These are phyloP conservation scores for Wallacemonas rigidus DNA, from an alignment of 208 protist genomes.

Conservation along the genomic window DNA sequence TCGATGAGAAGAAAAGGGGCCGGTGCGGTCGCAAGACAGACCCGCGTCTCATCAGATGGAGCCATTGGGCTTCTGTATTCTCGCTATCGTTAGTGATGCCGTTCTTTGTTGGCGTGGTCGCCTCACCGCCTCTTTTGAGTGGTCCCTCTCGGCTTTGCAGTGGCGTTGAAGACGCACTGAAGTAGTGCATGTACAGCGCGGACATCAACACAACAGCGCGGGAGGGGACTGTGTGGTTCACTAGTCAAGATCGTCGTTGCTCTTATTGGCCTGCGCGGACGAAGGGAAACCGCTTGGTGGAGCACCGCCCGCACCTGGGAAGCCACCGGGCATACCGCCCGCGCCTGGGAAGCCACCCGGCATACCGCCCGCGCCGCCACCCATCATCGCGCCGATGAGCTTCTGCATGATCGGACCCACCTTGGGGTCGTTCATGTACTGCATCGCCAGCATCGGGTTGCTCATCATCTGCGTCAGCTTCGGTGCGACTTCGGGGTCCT, in stretches of 20 bases:
- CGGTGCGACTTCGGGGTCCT: slow-evolving; percentile 72
- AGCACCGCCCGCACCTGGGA: slow-evolving; percentile 20
- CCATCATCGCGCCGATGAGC: slow-evolving; percentile 77
- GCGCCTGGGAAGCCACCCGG: slow-evolving; percentile 34
- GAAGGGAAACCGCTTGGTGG: slow-evolving; percentile 26
- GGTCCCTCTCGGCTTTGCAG: too few species aligned
- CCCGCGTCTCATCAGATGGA: too few species aligned
- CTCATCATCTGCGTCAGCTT: slow-evolving; percentile 60
- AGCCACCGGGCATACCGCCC: slow-evolving; percentile 22
- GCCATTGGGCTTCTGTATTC: too few species aligned
- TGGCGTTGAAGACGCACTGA: too few species aligned
- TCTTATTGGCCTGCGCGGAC: slow-evolving; percentile 7
- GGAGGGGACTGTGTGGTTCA: background rate
- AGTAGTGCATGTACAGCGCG: too few species aligned
- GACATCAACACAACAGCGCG: background rate
- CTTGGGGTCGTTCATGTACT: slow-evolving; percentile 77
- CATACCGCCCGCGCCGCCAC: slow-evolving; percentile 38
- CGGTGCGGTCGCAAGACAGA: too few species aligned
- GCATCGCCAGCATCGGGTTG: slow-evolving; percentile 72
- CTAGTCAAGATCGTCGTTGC: slow-evolving; percentile 29
- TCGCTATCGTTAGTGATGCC: too few species aligned
- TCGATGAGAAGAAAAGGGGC: too few species aligned
- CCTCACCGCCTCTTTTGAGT: too few species aligned
- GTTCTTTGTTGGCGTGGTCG: too few species aligned
- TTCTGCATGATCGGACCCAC: slow-evolving; percentile 74